These are phyloP conservation scores for Chaetomium sp. DNA, from an alignment of 2,329 filamentous ascomycete genomes.

Conservation along the genomic window DNA sequence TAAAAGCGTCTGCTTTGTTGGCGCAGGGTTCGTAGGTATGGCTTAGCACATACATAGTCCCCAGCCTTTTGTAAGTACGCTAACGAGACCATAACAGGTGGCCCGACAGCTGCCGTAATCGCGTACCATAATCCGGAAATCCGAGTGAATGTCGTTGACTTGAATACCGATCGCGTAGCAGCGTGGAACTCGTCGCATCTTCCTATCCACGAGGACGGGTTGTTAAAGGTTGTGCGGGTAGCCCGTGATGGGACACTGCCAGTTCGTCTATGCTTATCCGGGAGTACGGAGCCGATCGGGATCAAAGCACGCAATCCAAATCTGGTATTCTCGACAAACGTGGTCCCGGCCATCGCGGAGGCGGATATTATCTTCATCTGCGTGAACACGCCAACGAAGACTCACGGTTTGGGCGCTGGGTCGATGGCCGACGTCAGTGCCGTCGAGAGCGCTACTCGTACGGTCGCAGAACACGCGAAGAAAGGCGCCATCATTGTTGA, in stretches of 20 bases:
- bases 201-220: slow-evolving; percentile 54
- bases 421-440: slow-evolving; percentile 50
- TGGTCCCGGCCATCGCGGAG: slow-evolving; percentile 42
- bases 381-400: slow-evolving; percentile 61
- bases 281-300: slow-evolving; percentile 16
- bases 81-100: slow-evolving; percentile 34
- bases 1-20: slow-evolving; percentile 47
- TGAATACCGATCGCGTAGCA: slow-evolving; percentile 45
- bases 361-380: slow-evolving; percentile 56
- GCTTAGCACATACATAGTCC: not conserved
- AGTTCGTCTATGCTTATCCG: slow-evolving; percentile 21
- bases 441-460: slow-evolving; percentile 48
- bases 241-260: slow-evolving; percentile 35
- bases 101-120: slow-evolving; percentile 54
- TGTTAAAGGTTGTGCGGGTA: slow-evolving; percentile 46
- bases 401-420: slow-evolving; percentile 48
- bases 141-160: slow-evolving; percentile 52
- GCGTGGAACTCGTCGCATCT: slow-evolving; percentile 53
- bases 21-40: slow-evolving; percentile 54
- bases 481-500: slow-evolving; percentile 54
- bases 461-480: slow-evolving; percentile 47
- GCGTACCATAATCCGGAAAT: slow-evolving; percentile 53
- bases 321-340: slow-evolving; percentile 52
- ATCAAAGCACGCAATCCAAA: slow-evolving; percentile 40
- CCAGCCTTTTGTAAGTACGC: not conserved